Percentiles rank a stretch among this genome's conserved stretches.
phyloP scores from a whole-genome alignment of 805 yeast genomes.

The Metschnikowia reukaufii region DNA sequence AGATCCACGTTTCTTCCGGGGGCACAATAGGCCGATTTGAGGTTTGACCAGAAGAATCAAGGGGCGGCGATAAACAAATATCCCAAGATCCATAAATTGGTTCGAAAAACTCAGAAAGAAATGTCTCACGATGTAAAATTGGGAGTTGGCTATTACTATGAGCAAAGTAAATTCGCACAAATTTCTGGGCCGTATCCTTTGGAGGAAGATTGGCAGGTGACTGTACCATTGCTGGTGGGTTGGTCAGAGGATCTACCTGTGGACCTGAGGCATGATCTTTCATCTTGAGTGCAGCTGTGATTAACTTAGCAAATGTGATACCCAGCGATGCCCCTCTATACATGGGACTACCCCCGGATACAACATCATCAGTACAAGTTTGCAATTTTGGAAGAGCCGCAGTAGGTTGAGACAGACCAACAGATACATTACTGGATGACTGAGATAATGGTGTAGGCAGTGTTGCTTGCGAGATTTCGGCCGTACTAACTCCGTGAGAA shows the following conservation, averaged over 20 bases:
- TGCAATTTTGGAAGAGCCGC: neutral
- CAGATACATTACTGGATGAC: neutral
- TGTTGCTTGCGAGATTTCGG: neutral
- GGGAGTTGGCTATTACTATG: constrained; percentile 86
- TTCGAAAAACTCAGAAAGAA: constrained; percentile 61
- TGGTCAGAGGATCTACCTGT: constrained; percentile 16
- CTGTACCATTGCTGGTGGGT: constrained; percentile 14
- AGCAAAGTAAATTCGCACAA: constrained; percentile 66
- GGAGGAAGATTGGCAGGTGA: constrained; percentile 61
- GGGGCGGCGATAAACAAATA: constrained; percentile 49
- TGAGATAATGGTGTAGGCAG: constrained; percentile 1
- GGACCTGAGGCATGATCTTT: constrained; percentile 22
- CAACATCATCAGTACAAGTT: neutral
- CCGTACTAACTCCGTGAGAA: neutral
- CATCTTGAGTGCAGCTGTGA: constrained; percentile 75
- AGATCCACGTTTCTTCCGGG: constrained; percentile 47
- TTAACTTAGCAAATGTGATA: constrained; percentile 60
- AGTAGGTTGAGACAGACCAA: neutral
- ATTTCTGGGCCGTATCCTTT: constrained; percentile 65
- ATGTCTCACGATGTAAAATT: constrained; percentile 76
- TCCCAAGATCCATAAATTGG: constrained; percentile 75
- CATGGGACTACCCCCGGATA: constrained; percentile 1
- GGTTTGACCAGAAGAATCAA: constrained; percentile 5
- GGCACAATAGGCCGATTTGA: neutral
- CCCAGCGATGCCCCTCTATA: constrained; percentile 23